Evolutionary conservation across 202 grass and related monocot genomes (phyloP).

Genomic region (Zizania palustris): DNA sequence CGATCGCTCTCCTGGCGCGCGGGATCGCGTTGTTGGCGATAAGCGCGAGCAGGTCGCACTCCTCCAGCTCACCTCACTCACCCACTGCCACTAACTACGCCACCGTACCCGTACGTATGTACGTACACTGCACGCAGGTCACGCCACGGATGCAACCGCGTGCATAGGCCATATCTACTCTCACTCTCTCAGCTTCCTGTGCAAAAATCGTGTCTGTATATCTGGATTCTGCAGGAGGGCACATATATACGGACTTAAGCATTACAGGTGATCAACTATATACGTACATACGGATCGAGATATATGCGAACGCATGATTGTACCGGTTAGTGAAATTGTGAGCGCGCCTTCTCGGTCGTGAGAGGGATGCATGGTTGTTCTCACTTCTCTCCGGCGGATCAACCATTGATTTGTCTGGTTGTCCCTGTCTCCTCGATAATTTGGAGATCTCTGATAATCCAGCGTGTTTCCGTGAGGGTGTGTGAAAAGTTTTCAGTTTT

Average conservation of each 20-base stretch:
- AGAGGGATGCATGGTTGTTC: conserved; percentile 8
- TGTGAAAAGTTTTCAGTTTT: not conserved
- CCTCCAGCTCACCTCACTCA: conserved; percentile 31
- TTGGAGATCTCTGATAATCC: not conserved
- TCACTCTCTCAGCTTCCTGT: not conserved
- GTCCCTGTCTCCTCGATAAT: not conserved
- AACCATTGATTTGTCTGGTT: conserved; percentile 44
- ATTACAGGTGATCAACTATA: not conserved
- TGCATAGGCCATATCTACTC: not conserved
- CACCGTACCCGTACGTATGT: not conserved
- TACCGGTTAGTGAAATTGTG: conserved; percentile 45
- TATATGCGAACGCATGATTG: conserved; percentile 18
- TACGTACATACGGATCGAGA: not conserved
- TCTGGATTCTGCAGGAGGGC: not conserved
- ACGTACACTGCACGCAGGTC: not conserved
- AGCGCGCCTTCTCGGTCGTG: conserved; percentile 1
- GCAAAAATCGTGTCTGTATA: conserved; percentile 17
- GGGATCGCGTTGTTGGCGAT: not conserved
- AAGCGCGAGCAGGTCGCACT: not conserved
- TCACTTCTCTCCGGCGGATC: conserved; percentile 14
- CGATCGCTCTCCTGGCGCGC: not conserved
- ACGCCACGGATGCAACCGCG: not conserved
- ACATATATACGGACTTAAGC: not conserved
- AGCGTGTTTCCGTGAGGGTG: not conserved
- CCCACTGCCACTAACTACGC: not conserved